A percentile compares a stretch with the other conserved stretches of the same genome.
phyloP scores from a whole-genome alignment of 139 green algal genomes.

The Chara braunii region DNA sequence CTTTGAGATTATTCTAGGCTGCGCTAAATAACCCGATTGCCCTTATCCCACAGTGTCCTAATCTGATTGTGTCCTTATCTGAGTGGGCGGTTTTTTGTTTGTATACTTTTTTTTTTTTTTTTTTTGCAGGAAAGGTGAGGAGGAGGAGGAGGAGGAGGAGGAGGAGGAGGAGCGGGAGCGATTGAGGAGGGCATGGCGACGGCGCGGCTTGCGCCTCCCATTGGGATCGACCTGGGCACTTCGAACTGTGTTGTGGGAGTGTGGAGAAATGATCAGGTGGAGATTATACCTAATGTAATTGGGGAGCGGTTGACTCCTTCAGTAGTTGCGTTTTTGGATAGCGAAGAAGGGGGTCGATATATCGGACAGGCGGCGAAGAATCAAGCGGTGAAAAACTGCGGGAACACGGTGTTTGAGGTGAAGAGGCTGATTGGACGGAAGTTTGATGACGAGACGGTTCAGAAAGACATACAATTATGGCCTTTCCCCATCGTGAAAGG shows the following conservation, averaged over 20 bases:
- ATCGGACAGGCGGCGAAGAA: constrained; percentile 78
- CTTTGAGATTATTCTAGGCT: too few species aligned
- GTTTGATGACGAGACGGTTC: constrained; percentile 73
- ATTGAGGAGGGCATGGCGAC: too few species aligned
- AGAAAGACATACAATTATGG: constrained; percentile 62
- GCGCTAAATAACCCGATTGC: too few species aligned
- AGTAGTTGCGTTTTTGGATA: constrained; percentile 78
- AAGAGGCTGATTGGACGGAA: constrained; percentile 89
- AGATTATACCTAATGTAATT: constrained; percentile 85
- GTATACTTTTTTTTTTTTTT: too few species aligned
- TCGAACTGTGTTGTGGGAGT: constrained; percentile 74
- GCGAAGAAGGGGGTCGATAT: constrained; percentile 72
- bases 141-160: too few species aligned
- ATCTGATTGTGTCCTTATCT: too few species aligned
- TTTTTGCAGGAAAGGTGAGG: too few species aligned
- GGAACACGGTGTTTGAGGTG: constrained; percentile 84
- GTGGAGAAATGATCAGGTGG: constrained; percentile 71
- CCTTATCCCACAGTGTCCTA: too few species aligned
- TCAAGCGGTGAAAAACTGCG: constrained; percentile 82
- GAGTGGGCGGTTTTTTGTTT: too few species aligned
- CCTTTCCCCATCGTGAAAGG: constrained; percentile 66
- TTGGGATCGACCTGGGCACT: constrained; percentile 28
- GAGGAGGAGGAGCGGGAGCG: too few species aligned
- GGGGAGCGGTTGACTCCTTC: constrained; percentile 81
- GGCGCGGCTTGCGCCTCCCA: too few species aligned